Evolutionary conservation across 192 early-diverging fungal genomes (phyloP), one percentile per base, ranked within the genome.

Genomic region (Spinellus fusiger): DNA sequence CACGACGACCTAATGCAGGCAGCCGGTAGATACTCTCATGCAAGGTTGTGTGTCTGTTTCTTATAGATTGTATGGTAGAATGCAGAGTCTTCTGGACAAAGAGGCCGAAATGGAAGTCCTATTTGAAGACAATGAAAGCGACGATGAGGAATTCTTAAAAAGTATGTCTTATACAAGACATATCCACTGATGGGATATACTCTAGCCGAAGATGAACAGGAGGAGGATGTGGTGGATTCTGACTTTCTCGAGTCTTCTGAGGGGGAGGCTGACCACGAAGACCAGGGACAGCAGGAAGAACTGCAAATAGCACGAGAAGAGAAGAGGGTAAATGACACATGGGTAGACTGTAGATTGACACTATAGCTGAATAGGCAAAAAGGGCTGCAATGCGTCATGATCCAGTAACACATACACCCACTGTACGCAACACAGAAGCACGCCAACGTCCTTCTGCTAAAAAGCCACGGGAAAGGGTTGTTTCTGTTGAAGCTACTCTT

Each of bases 71-170:
- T 31, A 23, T 25, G 15, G 10, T 61, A 83, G 81, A n/a, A 72
- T 83, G 66, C 70, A 52, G 2, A 74, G 73, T 22, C 56, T 83
- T 54, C 52, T 83, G 13, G 73, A 78, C 56, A 50, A 77, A 46
- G 78, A 83, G 68, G 59, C 68, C 40, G 81, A 83, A 18, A 71
- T 83, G 68, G 81, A 83, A 34, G 78, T 77, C 18, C 31, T 83
- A 29, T 83, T 83, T 54, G 71, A 76, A 56, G 69, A 74, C 23
- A 65, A 76, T 44, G 78, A 77, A 38, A 71, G 68, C 20, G 64
- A 66, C 8, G 64, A 51, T 13, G 81, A 83, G 54, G 78, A 76
- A 47, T 78, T 73, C 52, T 80, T 78, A 35, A 8, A 68, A 52
- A 60, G 66, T 70, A 64, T 38, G 5, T 13, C 32, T 27, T 18